Evolutionary conservation across 768 basidiomycete species (phyloP), one percentile per base, ranked within the genome.

Genomic region (Hemileccinum impolitum): DNA sequence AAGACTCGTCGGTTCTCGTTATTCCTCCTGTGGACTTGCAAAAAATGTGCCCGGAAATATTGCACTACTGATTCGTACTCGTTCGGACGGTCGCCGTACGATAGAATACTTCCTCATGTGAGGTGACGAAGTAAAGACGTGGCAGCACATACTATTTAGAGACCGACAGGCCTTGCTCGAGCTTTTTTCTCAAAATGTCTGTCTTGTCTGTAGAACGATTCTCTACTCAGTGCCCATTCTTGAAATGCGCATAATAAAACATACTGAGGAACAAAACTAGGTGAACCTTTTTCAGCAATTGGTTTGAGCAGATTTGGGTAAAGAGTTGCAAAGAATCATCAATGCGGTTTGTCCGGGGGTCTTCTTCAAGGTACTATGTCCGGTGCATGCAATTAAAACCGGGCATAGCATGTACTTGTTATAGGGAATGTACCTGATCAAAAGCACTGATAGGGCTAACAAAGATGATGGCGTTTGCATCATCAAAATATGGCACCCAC

Each of bases 321-420:
- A 90, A 93, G 19, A 92, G 73, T 68, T 90, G 90, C n/a, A 93
- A 69, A 1, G 90, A 91, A 63, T 93, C 90, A 54, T 92, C 88
- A 28, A 93, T 89, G 42, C 90, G 75, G 57, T 93, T 93, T 35
- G 85, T 86, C 49, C 85, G 78, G 25, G 86, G 85, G 60, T 93
- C 90, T 71, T 93, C 90, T 62, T 91, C 87, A 19, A 93, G 75
- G 65, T 90, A 91, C 88, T 92, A 57, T 18, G 17, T 40, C 28
- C 44, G 12, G 21, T 42, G 14, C 11, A 44, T 31, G 6, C 19
- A 17, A 18, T 50, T 18, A 40, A 52, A 32, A 7, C 19, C 39
- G 52, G 28, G 52, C n/a, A n/a, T n/a, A n/a, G n/a, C n/a, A 53
- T 13, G 32, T 31, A 15, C 12, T 26, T 32, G 0, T n/a, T 7